These are phyloP conservation scores for Hirschioporus abietinus DNA, from an alignment of 768 basidiomycete genomes.

Conservation along the genomic window DNA sequence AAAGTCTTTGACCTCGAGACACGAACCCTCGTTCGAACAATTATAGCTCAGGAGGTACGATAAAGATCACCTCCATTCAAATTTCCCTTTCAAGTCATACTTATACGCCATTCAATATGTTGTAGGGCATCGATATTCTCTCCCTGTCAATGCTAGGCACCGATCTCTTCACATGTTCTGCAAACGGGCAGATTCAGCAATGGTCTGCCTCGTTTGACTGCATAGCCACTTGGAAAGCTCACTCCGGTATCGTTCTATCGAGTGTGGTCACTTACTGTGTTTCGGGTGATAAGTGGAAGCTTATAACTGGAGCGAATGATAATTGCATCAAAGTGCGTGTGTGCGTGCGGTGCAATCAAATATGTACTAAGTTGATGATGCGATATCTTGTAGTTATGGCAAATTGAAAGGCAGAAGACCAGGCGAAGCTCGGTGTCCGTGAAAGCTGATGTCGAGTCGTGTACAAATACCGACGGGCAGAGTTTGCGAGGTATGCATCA, in stretches of 20 bases:
- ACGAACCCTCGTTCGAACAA: constrained; percentile 76
- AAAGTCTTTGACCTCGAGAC: constrained; percentile 90
- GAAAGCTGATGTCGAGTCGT: background rate
- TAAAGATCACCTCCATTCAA: background rate
- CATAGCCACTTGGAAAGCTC: constrained; percentile 76
- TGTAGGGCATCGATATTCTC: constrained; percentile 73
- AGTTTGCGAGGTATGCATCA: background rate
- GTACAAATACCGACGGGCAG: constrained; percentile 3
- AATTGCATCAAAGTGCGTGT: constrained; percentile 67
- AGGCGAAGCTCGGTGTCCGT: background rate
- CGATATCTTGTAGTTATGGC: constrained; percentile 30
- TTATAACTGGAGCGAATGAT: constrained; percentile 84
- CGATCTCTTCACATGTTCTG: constrained; percentile 45
- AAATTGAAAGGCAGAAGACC: constrained; percentile 22
- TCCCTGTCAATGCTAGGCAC: constrained; percentile 65
- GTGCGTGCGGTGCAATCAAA: constrained; percentile 3
- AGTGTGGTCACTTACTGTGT: constrained; percentile 47
- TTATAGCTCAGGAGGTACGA: constrained; percentile 77
- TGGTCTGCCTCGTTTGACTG: constrained; percentile 85
- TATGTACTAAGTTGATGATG: background rate
- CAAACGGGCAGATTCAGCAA: constrained; percentile 66
- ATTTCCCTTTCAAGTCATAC: background rate
- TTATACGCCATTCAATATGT: constrained; percentile 8
- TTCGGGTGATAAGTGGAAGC: constrained; percentile 18
- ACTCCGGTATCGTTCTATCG: constrained; percentile 78